phyloP scores from a whole-genome alignment of 805 yeast genomes.

The Blastobotrys peoriensis region DNA sequence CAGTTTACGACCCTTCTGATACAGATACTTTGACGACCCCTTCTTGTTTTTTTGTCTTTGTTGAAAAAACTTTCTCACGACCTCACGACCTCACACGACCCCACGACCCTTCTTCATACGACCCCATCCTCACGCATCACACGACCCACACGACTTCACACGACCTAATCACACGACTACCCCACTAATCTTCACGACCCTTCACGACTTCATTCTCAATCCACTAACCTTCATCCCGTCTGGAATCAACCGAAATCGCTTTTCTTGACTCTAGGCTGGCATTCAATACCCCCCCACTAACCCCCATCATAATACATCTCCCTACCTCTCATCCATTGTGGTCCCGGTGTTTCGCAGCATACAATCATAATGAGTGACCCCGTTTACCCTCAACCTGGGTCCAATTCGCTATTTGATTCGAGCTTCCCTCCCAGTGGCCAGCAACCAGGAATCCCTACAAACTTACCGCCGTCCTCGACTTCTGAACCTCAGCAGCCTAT shows the following conservation, averaged over 20 bases:
- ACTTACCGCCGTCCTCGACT: neutral
- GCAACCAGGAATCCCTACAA: neutral
- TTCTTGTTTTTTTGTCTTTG: too few relatives aligned
- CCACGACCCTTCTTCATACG: too few relatives aligned
- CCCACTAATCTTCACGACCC: neutral
- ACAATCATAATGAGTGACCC: neutral
- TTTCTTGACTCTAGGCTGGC: too few relatives aligned
- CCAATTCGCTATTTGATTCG: slow-evolving; percentile 10
- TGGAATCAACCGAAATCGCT: too few relatives aligned
- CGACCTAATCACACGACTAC: neutral
- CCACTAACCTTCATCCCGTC: too few relatives aligned
- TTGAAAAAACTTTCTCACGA: too few relatives aligned
- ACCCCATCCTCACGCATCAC: neutral
- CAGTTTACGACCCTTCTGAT: neutral
- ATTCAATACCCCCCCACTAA: too few relatives aligned
- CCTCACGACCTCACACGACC: neutral
- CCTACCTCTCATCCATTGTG: too few relatives aligned
- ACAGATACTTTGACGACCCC: too few relatives aligned
- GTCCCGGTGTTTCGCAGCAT: too few relatives aligned
- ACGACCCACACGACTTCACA: neutral
- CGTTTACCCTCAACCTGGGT: neutral
- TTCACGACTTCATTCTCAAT: neutral
- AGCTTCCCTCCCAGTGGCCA: slow-evolving; percentile 6
- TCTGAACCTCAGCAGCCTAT: neutral
- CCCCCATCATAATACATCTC: too few relatives aligned